A percentile compares a stretch with the other conserved stretches of the same genome.
Evolutionary conservation across 345 rosid genomes (phyloP).

Genomic region (Punica granatum): DNA sequence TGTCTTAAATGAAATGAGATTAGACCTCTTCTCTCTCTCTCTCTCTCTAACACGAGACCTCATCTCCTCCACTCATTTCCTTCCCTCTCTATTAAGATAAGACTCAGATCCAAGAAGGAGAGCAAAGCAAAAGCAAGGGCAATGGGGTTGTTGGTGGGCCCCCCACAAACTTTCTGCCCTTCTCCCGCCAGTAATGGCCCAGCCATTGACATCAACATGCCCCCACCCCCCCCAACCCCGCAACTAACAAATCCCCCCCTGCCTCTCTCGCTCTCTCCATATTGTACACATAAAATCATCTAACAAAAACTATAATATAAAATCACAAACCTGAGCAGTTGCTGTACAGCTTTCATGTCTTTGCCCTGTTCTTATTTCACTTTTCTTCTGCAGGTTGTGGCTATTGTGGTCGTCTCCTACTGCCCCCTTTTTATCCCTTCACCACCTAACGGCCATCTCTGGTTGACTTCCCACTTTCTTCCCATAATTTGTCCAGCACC

Average conservation of each 20-base stretch:
- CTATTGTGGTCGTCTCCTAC: not conserved
- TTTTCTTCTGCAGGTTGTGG: not conserved
- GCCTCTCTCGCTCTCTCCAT: not conserved
- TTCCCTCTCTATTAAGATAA: not conserved
- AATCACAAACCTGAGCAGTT: not conserved
- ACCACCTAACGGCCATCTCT: not conserved
- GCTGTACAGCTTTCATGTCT: not conserved
- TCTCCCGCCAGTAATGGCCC: not conserved
- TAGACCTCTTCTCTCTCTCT: no score
- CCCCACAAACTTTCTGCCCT: not conserved
- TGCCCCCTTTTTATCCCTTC: not conserved
- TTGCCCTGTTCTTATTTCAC: not conserved
- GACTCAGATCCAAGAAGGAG: not conserved
- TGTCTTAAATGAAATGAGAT: not conserved
- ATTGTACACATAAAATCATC: not conserved
- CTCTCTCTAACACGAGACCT: not conserved
- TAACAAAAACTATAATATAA: not conserved
- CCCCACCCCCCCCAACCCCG: no score
- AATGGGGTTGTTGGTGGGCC: not conserved
- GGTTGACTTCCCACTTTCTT: not conserved
- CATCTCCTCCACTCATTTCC: conserved; percentile 1
- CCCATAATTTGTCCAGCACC: not conserved
- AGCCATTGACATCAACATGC: not conserved
- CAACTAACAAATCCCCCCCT: not conserved
- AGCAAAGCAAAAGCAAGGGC: not conserved